Conservation (phyloP, 106 monocot species). For the Vanilla planifolia region DNA sequence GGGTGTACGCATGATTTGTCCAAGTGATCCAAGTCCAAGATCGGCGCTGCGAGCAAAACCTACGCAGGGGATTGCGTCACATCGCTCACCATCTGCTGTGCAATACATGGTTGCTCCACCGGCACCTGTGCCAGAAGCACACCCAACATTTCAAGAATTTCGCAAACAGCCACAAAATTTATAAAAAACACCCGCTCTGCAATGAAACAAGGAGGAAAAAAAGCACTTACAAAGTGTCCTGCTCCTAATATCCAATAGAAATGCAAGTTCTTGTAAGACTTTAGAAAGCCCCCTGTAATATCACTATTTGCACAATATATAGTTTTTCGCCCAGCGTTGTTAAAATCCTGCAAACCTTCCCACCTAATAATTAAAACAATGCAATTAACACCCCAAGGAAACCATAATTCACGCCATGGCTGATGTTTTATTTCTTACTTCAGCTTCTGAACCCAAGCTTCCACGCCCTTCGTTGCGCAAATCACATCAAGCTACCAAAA, state of each 20-base stretch:
- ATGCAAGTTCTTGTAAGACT: slow-evolving; percentile 51
- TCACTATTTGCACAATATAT: slow-evolving; percentile 34
- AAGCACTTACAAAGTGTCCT: slow-evolving; percentile 73
- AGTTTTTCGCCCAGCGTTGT: slow-evolving; percentile 20
- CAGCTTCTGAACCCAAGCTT: slow-evolving; percentile 75
- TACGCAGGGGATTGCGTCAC: slow-evolving; percentile 50
- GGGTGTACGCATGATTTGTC: too few species aligned
- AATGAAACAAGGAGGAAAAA: neutral
- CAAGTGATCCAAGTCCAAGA: too few species aligned
- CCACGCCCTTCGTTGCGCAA: slow-evolving; percentile 60
- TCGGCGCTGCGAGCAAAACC: too few species aligned
- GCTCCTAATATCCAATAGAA: slow-evolving; percentile 88
- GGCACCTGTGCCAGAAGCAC: slow-evolving; percentile 38
- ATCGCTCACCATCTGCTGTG: slow-evolving; percentile 61
- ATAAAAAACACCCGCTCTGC: too few species aligned
- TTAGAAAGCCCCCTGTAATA: slow-evolving; percentile 47
- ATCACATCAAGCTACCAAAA: slow-evolving; percentile 56
- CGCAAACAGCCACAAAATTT: neutral
- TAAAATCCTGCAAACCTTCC: slow-evolving; percentile 60
- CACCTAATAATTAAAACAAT: slow-evolving; percentile 29
- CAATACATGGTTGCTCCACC: slow-evolving; percentile 54
- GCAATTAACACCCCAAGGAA: neutral
- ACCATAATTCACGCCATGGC: neutral
- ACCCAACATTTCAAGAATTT: neutral
- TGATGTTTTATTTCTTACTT: slow-evolving; percentile 63